Evolutionary conservation across 495 filamentous ascomycete genomes (phyloP).

Genomic region (Penicillium chermesinum): DNA sequence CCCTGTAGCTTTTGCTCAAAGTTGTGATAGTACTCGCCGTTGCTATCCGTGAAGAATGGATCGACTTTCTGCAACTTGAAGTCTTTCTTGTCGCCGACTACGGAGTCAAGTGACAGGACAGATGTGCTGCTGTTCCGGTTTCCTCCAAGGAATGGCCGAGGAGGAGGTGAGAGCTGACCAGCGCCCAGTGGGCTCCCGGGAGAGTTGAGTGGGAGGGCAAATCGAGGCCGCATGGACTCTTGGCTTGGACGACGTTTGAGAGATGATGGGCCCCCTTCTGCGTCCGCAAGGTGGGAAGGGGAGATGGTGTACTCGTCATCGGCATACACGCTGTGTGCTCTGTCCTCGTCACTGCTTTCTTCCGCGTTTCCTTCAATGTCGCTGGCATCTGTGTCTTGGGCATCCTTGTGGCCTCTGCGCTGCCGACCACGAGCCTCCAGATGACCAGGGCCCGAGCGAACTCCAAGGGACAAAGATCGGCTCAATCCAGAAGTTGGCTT

Average conservation of each 20-base stretch:
- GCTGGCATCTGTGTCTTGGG: conserved; percentile 13
- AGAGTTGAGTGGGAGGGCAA: conserved; percentile 17
- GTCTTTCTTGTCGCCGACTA: conserved; percentile 57
- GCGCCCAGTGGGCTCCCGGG: conserved; percentile 29
- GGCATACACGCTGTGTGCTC: conserved; percentile 33
- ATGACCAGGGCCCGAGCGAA: conserved; percentile 44
- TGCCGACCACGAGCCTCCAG: conserved; percentile 29
- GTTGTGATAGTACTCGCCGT: conserved; percentile 53
- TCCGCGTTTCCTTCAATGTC: conserved; percentile 28
- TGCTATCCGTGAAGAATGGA: conserved; percentile 65
- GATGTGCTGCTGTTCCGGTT: conserved; percentile 41
- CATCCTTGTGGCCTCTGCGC: not conserved
- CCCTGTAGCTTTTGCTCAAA: conserved; percentile 55
- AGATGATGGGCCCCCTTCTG: conserved; percentile 1
- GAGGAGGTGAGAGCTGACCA: conserved; percentile 32
- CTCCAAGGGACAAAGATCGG: conserved; percentile 41
- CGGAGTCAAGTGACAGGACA: conserved; percentile 49
- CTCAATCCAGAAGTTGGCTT: conserved; percentile 35
- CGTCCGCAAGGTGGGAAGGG: conserved; percentile 34
- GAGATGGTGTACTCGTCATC: conserved; percentile 45
- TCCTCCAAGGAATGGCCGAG: conserved; percentile 23
- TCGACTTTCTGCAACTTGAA: conserved; percentile 65
- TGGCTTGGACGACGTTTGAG: conserved; percentile 24
- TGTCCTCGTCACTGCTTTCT: conserved; percentile 41
- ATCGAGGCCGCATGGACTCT: conserved; percentile 22